Conservation (phyloP, 1,284 basidiomycete species). For the Sanghuangporus baumii region DNA sequence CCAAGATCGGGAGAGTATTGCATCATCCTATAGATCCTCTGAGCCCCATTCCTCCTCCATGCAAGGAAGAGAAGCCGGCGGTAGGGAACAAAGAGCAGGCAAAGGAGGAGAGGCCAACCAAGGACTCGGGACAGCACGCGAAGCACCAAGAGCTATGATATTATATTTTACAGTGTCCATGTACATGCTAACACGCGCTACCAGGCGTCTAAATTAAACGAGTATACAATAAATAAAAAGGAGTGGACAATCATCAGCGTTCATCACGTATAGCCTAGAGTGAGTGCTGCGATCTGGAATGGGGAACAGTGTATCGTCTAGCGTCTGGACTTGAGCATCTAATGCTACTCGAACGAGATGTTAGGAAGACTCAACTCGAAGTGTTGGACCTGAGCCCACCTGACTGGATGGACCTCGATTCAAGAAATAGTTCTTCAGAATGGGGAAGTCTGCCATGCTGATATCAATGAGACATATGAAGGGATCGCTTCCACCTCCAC, state of each 20-base stretch:
- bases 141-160: slow-evolving; percentile 36
- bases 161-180: slow-evolving; percentile 15
- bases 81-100: slow-evolving; percentile 21
- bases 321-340: slow-evolving; percentile 7
- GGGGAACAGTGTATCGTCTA: slow-evolving; percentile 11
- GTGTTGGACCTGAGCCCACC: slow-evolving; percentile 27
- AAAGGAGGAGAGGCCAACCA: slow-evolving; percentile 1
- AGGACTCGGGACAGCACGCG: slow-evolving; percentile 16
- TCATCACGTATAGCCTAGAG: slow-evolving; percentile 8
- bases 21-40: slow-evolving; percentile 75
- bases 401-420: slow-evolving; percentile 49
- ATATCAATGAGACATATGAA: slow-evolving; percentile 66
- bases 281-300: slow-evolving; percentile 17
- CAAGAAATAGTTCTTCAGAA: slow-evolving; percentile 70
- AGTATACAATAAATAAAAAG: slow-evolving; percentile 2
- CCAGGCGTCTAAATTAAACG: slow-evolving; percentile 13
- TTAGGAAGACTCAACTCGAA: slow-evolving; percentile 20
- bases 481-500: slow-evolving; percentile 41
- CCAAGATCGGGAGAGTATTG: slow-evolving; percentile 67
- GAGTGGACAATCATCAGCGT: slow-evolving; percentile 14
- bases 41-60: slow-evolving; percentile 76
- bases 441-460: slow-evolving; percentile 75
- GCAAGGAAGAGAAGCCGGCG: slow-evolving; percentile 35
- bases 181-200: slow-evolving; percentile 14
- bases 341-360: slow-evolving; percentile 7